Percentiles rank a stretch among this genome's conserved stretches.
Conservation (phyloP, 768 basidiomycete species). For the Naganishia kalamii region DNA sequence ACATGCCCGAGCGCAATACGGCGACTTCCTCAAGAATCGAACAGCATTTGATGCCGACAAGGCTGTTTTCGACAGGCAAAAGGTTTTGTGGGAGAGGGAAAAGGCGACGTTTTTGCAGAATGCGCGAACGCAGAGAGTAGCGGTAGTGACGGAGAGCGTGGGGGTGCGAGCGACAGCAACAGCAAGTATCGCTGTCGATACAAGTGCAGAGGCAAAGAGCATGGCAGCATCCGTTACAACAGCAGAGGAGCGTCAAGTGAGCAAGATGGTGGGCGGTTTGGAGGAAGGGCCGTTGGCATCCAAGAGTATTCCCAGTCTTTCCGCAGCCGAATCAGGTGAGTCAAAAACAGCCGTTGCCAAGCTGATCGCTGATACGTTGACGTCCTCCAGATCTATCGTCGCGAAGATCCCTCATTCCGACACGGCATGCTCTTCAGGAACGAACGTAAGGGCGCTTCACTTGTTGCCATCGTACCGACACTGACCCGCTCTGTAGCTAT, state of each 20-base stretch:
- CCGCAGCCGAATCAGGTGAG: background rate
- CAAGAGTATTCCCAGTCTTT: background rate
- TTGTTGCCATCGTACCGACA: background rate
- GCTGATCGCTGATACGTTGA: background rate
- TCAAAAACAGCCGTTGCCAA: background rate
- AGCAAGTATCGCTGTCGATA: no score
- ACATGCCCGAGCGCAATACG: conserved; percentile 15
- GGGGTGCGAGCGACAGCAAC: background rate
- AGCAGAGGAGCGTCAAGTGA: conserved; percentile 4
- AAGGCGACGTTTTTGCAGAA: background rate
- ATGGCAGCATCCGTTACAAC: background rate
- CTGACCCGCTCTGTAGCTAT: background rate
- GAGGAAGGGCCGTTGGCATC: background rate
- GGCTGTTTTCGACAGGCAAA: background rate
- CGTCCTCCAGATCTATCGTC: background rate
- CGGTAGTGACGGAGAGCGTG: background rate
- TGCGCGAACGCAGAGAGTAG: background rate
- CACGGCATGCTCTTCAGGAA: conserved; percentile 7
- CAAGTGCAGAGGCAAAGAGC: background rate
- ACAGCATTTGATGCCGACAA: conserved; percentile 4
- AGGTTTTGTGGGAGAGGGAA: conserved; percentile 1
- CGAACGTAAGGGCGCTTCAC: background rate
- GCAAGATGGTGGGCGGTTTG: background rate
- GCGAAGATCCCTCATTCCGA: background rate
- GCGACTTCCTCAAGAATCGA: background rate